Evolutionary conservation across 768 basidiomycete species (phyloP).

Genomic region (Suillus occidentalis): DNA sequence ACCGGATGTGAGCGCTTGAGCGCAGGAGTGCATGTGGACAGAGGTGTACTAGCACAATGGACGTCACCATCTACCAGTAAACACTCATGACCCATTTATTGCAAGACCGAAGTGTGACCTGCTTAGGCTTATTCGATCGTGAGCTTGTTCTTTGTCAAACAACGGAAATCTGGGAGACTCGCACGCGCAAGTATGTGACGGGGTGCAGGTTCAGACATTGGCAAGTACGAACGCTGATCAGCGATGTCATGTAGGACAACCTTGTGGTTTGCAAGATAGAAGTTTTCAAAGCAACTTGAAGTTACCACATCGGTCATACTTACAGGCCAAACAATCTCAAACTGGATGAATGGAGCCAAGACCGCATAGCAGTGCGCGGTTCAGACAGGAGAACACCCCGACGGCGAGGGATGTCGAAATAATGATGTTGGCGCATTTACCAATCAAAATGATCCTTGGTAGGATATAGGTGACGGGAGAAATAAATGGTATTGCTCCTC

Average conservation of each 20-base stretch:
- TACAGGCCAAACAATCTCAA: neutral
- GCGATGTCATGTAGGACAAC: neutral
- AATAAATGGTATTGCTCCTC: slow-evolving; percentile 1
- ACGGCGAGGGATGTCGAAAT: neutral
- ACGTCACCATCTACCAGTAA: no score
- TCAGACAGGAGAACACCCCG: neutral
- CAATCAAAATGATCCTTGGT: neutral
- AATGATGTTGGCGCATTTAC: no score
- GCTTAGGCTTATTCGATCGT: no score
- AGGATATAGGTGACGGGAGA: neutral
- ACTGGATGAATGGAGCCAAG: neutral
- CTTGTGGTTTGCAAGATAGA: neutral
- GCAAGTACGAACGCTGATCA: neutral
- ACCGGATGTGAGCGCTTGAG: no score
- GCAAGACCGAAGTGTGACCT: no score
- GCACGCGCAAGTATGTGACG: no score
- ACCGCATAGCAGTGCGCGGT: neutral
- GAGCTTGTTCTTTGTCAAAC: no score
- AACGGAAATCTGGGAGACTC: no score
- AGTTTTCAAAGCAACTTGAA: neutral
- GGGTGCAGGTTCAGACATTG: neutral
- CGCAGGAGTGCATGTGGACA: no score
- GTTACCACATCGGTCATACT: neutral
- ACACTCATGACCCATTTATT: no score
- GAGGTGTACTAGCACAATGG: no score